Base-by-base conservation (phyloP, 805 yeast species). In the Metschnikowia lochheadii region DNA sequence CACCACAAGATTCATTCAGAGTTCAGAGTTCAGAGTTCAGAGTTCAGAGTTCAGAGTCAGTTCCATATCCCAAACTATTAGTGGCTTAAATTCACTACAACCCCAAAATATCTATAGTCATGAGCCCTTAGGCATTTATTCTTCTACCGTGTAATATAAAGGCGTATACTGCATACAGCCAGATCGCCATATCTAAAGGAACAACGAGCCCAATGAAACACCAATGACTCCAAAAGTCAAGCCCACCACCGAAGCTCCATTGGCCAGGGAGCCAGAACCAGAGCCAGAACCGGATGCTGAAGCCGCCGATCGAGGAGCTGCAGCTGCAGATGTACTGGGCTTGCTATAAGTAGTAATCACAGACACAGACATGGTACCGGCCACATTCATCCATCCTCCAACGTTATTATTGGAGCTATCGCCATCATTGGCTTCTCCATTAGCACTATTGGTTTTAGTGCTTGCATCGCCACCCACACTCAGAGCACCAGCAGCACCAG, bases 271-370 rank as follows among this genome's bases (percentile, higher is more conserved):
- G 1, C 29, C 29, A 1, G 31, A 15, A n/a, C 11, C 13, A 7
- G 32, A 13, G n/a, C 48, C 48, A n/a, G 47, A 44, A 2, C 45
- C 38, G 8, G 40, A 39, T 11, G 13, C 29, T 37, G 48, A 26
- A 18, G n/a, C 37, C 29, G 48, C 29, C 7, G 48, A 14, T 40
- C 7, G 40, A 6, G 46, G 14, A 4, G 46, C 38, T 3, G 40
- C 39, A 6, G 43, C 38, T 2, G 57, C 48, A 10, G 56, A 53
- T 5, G 62, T 59, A 3, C 70, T 55, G n/a, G 66, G 66, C 23
- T 46, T 43, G 4, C 62, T 59, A 52, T 71, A 63, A 11, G 73
- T 62, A 32, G 76, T 70, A 39, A 72, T n/a, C 57, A 49, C 68
- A 67, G 2, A 67, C 44, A 41, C 51, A 20, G 59, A 43, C 26